Conservation (phyloP, 2,329 filamentous ascomycete species). For the Coniella vitis region DNA sequence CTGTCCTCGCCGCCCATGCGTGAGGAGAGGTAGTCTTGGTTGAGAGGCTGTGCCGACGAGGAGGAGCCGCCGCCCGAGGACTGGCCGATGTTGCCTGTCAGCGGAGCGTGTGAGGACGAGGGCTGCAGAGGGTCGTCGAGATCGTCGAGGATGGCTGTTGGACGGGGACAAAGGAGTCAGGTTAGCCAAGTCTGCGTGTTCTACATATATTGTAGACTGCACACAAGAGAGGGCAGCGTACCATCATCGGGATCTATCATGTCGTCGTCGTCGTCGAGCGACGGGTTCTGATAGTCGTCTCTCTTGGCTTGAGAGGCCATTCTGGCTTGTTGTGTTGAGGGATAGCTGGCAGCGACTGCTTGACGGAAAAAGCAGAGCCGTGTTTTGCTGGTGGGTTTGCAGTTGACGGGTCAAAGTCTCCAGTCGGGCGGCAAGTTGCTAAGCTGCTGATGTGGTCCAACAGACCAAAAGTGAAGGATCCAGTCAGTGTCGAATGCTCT, state of each 20-base stretch:
- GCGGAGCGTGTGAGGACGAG: conserved; percentile 66
- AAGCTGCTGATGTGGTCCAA: too few relatives aligned
- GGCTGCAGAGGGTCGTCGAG: conserved; percentile 77
- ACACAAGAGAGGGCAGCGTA: conserved; percentile 30
- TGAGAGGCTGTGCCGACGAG: conserved; percentile 36
- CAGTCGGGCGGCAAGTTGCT: too few relatives aligned
- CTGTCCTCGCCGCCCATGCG: conserved; percentile 90
- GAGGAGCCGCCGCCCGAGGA: conserved; percentile 50
- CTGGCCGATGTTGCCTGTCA: conserved; percentile 73
- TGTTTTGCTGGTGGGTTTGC: too few relatives aligned
- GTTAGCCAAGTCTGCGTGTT: not conserved
- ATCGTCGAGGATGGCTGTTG: conserved; percentile 74
- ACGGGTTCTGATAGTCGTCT: conserved; percentile 55
- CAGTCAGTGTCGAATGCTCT: not conserved
- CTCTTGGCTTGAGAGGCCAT: conserved; percentile 43
- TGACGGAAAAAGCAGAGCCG: too few relatives aligned
- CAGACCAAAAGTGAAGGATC: not conserved
- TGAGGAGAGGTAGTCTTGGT: conserved; percentile 79
- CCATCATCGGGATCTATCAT: conserved; percentile 76
- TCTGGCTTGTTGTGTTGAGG: conserved; percentile 13
- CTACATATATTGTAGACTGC: not conserved
- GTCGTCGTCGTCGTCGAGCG: conserved; percentile 58
- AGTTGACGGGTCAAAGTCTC: too few relatives aligned
- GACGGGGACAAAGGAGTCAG: too few relatives aligned
- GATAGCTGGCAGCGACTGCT: not conserved